phyloP scores from a whole-genome alignment of 352 stramenopile genomes.

The Phytopythium delawarense region DNA sequence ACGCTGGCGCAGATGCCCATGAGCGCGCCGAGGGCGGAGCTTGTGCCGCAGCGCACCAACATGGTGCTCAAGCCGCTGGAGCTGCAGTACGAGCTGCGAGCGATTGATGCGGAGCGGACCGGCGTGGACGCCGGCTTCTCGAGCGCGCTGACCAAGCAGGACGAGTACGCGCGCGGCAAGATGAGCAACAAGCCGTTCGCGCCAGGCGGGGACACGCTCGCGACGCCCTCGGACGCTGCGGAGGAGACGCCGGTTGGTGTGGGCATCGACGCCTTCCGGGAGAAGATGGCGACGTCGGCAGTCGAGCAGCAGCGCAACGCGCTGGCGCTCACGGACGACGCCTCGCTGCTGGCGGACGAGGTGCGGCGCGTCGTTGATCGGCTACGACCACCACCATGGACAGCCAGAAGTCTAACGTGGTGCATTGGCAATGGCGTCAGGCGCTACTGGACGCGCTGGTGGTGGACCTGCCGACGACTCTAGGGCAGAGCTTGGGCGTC shows the following conservation, averaged over 20 bases:
- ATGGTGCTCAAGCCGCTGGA: slow-evolving; percentile 53
- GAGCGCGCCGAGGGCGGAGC: slow-evolving; percentile 41
- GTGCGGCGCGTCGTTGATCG: background rate
- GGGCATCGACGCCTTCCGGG: slow-evolving; percentile 7
- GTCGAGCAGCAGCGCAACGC: slow-evolving; percentile 36
- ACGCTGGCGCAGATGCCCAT: slow-evolving; percentile 73
- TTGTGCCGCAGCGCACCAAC: slow-evolving; percentile 37
- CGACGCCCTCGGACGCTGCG: slow-evolving; percentile 14
- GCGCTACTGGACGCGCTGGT: slow-evolving; percentile 36
- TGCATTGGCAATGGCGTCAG: slow-evolving; percentile 1
- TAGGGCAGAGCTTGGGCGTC: slow-evolving; percentile 47
- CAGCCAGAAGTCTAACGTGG: background rate
- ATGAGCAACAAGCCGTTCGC: slow-evolving; percentile 77
- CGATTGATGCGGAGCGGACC: slow-evolving; percentile 23
- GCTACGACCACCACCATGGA: background rate
- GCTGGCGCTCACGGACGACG: slow-evolving; percentile 22
- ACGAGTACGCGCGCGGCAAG: slow-evolving; percentile 77
- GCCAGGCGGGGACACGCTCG: slow-evolving; percentile 59
- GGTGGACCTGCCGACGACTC: slow-evolving; percentile 43
- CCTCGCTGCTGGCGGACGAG: slow-evolving; percentile 21
- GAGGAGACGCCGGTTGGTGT: background rate
- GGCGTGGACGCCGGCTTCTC: slow-evolving; percentile 49
- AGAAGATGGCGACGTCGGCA: slow-evolving; percentile 14
- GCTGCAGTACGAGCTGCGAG: slow-evolving; percentile 61
- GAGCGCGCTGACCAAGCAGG: slow-evolving; percentile 64